These are phyloP conservation scores for Carex pumila DNA, from an alignment of 176 grass and related monocot genomes.

Conservation along the genomic window DNA sequence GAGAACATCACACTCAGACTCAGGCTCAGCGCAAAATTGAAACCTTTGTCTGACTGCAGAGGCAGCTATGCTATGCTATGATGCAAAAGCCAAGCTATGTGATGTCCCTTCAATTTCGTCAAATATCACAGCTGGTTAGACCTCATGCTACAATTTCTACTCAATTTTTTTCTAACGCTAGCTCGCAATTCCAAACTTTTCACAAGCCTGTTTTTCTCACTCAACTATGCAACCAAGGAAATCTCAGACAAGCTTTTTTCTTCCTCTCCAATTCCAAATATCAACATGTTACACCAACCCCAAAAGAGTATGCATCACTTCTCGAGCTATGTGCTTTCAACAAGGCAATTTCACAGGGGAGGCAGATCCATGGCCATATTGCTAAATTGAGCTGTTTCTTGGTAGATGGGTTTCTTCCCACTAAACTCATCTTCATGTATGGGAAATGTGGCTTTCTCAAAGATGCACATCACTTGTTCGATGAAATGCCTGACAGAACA, in stretches of 20 bases:
- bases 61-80: too few species aligned
- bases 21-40: too few species aligned
- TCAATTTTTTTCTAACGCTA: background rate
- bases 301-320: constrained; percentile 50
- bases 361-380: constrained; percentile 56
- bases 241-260: constrained; percentile 44
- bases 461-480: constrained; percentile 54
- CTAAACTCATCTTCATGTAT: constrained; percentile 85
- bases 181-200: background rate
- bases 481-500: constrained; percentile 55
- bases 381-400: constrained; percentile 24
- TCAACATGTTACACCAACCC: constrained; percentile 19
- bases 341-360: constrained; percentile 36
- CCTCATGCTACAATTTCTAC: background rate
- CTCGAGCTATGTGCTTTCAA: constrained; percentile 58
- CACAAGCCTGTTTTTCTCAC: constrained; percentile 10
- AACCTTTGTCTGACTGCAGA: too few species aligned
- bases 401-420: constrained; percentile 47
- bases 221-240: constrained; percentile 51
- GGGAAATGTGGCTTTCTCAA: constrained; percentile 48
- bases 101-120: background rate
- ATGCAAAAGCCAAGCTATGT: too few species aligned
- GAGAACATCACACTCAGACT: too few species aligned
- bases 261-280: constrained; percentile 25
- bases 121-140: background rate